Conservation (phyloP, 331 rosid genomes). For the Phaseolus coccineus region DNA sequence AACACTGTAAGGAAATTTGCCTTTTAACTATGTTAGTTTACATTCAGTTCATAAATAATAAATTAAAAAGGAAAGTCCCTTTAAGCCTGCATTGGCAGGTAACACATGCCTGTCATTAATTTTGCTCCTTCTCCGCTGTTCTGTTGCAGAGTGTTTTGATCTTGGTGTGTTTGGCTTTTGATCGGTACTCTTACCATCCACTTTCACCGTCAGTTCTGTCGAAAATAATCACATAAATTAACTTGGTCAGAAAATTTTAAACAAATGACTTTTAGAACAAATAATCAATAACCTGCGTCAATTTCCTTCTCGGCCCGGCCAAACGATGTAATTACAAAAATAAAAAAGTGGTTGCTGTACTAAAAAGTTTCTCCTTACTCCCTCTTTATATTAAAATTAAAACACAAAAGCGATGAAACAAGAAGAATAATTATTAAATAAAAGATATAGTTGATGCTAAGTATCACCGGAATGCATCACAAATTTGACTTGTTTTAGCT, state of each 20-base stretch:
- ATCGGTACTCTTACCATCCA: conserved; percentile 73
- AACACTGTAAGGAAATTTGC: conserved; percentile 11
- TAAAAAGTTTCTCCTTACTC: neutral
- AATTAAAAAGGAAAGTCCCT: neutral
- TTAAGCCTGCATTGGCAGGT: neutral
- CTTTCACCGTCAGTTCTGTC: conserved; percentile 68
- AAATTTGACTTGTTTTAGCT: neutral
- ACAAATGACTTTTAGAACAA: neutral
- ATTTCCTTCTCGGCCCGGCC: neutral
- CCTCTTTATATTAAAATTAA: neutral
- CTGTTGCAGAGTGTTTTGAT: conserved; percentile 98
- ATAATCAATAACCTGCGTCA: neutral
- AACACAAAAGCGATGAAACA: neutral
- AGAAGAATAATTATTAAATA: neutral
- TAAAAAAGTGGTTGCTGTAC: conserved; percentile 4
- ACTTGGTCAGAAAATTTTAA: conserved; percentile 27
- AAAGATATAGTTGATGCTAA: neutral
- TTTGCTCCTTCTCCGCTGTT: conserved; percentile 97
- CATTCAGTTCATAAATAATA: conserved; percentile 14
- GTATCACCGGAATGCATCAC: conserved; percentile 6
- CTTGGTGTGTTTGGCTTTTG: conserved; percentile 95
- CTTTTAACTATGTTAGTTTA: conserved; percentile 3
- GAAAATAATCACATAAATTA: conserved; percentile 34
- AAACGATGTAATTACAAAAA: neutral
- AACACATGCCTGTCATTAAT: conserved; percentile 89